phyloP scores from a whole-genome alignment of 164 flowering plant genomes.

The Euptelea pleiosperma region DNA sequence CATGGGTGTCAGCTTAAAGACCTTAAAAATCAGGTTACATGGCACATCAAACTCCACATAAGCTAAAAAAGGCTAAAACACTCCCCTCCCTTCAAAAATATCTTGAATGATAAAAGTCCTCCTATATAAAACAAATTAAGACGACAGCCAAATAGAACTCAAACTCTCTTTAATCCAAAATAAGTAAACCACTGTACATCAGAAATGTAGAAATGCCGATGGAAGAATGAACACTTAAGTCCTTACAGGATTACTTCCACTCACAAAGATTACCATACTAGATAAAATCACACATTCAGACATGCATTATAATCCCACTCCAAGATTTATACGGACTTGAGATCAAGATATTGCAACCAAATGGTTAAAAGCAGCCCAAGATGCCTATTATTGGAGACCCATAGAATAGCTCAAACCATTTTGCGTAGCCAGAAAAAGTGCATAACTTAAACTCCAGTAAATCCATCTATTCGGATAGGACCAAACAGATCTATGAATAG shows the following conservation, averaged over 20 bases:
- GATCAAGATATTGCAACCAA: neutral
- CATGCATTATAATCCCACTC: neutral
- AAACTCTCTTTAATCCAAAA: neutral
- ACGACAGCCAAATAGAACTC: neutral
- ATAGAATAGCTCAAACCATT: neutral
- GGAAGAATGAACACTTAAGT: neutral
- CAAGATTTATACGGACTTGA: neutral
- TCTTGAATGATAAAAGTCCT: neutral
- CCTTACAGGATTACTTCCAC: neutral
- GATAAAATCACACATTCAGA: neutral
- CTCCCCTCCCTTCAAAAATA: neutral
- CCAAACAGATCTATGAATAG: constrained; percentile 5
- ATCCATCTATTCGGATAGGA: constrained; percentile 10
- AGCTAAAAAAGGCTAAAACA: too few species aligned
- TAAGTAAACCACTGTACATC: constrained; percentile 1
- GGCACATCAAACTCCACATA: too few species aligned
- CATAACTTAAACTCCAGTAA: neutral
- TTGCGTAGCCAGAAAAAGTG: neutral
- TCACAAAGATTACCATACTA: neutral
- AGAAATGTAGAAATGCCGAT: neutral
- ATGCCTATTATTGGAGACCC: constrained; percentile 1
- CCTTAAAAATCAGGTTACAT: neutral
- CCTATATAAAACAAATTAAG: neutral
- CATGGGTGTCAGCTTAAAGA: neutral
- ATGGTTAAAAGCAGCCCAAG: neutral